Percentiles rank a stretch among this genome's conserved stretches.
Evolutionary conservation across 2,329 filamentous ascomycete genomes (phyloP).

Genomic region (Chaetomium sp.): DNA sequence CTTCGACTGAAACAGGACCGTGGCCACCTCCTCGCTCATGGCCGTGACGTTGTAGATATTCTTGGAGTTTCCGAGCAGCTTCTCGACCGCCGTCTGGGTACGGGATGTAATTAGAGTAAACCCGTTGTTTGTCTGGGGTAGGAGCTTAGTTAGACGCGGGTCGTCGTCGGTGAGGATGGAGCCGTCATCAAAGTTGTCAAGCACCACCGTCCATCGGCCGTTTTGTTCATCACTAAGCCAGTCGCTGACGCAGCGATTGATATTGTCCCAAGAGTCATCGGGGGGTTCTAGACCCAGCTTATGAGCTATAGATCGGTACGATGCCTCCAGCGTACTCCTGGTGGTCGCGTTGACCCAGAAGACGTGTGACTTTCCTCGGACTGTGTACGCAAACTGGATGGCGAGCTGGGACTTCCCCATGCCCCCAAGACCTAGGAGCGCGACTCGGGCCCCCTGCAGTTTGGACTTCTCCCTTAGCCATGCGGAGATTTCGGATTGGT

Average conservation of each 20-base stretch:
- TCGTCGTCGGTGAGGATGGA: constrained; percentile 29
- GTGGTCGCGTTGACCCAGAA: constrained; percentile 28
- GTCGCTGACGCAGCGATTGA: constrained; percentile 33
- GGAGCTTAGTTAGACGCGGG: background rate
- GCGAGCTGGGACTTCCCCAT: constrained; percentile 32
- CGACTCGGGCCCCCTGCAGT: constrained; percentile 31
- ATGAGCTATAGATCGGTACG: constrained; percentile 39
- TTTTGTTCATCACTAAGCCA: constrained; percentile 40
- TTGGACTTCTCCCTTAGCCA: constrained; percentile 32
- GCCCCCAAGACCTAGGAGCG: constrained; percentile 42
- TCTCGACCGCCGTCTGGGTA: background rate
- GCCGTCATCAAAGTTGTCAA: constrained; percentile 44
- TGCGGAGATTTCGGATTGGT: constrained; percentile 34
- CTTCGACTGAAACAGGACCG: constrained; percentile 37
- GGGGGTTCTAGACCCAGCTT: constrained; percentile 33
- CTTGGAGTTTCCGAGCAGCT: constrained; percentile 3
- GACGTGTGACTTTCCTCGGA: constrained; percentile 17
- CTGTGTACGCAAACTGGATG: constrained; percentile 19
- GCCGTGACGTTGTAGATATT: background rate
- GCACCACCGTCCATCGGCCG: constrained; percentile 41
- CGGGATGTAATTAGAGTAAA: constrained; percentile 21
- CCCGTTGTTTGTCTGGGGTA: constrained; percentile 15
- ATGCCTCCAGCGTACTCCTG: constrained; percentile 36
- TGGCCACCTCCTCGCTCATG: constrained; percentile 12
- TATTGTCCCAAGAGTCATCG: constrained; percentile 31